Conservation (phyloP, 306 rosid species). For the Myrica gale region DNA sequence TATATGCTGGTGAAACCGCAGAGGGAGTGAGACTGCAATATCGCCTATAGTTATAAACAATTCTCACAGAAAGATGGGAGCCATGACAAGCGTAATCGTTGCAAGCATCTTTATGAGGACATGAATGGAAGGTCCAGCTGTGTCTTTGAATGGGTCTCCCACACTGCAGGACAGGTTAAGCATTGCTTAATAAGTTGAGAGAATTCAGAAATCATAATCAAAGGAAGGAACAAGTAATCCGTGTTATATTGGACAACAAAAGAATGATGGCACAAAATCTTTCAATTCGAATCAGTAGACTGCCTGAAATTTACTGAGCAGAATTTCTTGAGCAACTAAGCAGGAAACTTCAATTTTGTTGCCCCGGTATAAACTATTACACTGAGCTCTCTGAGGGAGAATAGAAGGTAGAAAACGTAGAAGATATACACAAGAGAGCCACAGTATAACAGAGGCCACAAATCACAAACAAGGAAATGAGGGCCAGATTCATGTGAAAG, state of each 20-base stretch:
- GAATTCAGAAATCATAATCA: neutral
- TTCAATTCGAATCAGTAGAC: no score
- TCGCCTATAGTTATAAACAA: conserved; percentile 28
- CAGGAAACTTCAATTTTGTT: neutral
- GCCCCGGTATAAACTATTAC: neutral
- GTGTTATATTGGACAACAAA: neutral
- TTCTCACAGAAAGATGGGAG: conserved; percentile 90
- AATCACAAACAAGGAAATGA: conserved; percentile 9
- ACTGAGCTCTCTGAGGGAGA: neutral
- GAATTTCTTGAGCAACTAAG: neutral
- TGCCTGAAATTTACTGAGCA: neutral
- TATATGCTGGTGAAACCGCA: conserved; percentile 35
- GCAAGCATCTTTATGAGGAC: conserved; percentile 98
- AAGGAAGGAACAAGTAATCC: neutral
- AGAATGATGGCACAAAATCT: neutral
- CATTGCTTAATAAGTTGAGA: neutral
- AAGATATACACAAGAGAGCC: no score
- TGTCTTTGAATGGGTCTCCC: conserved; percentile 98
- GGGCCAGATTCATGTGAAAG: neutral
- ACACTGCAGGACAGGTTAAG: conserved; percentile 55
- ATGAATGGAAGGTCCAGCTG: conserved; percentile 97
- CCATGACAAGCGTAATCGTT: conserved; percentile 94
- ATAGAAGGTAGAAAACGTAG: neutral
- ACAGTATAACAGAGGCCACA: neutral
- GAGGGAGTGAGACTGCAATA: conserved; percentile 1